Percentiles rank a stretch among this genome's conserved stretches.
Conservation (phyloP, 371 early-diverging fungal genomes). For the Blakeslea trispora region DNA sequence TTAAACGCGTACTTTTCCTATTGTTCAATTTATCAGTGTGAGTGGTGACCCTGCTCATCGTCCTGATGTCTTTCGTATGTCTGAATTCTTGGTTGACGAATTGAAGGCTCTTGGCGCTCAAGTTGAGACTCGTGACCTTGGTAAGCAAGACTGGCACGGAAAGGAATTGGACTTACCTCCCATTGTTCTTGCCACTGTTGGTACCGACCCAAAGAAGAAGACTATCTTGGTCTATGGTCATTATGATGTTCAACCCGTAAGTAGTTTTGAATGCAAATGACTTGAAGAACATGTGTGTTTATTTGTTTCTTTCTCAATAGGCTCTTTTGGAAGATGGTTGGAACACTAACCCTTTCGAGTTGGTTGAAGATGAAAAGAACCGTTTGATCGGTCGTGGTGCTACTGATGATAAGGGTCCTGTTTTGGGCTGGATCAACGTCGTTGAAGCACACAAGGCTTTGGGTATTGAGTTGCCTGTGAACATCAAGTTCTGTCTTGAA, state of each 20-base stretch:
- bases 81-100: constrained; percentile 80
- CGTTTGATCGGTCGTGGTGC: constrained; percentile 91
- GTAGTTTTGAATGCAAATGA: constrained; percentile 1
- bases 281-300: background rate
- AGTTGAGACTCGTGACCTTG: constrained; percentile 72
- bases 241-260: constrained; percentile 93
- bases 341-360: constrained; percentile 89
- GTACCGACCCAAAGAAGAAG: constrained; percentile 89
- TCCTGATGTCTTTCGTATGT: constrained; percentile 89
- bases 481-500: constrained; percentile 95
- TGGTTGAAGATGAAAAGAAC: constrained; percentile 83
- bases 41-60: constrained; percentile 78
- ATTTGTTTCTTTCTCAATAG: constrained; percentile 22
- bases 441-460: constrained; percentile 91
- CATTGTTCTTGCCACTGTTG: constrained; percentile 89
- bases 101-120: constrained; percentile 77
- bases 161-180: constrained; percentile 83
- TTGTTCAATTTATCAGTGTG: constrained; percentile 74
- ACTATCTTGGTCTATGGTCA: constrained; percentile 95
- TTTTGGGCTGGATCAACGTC: constrained; percentile 92
- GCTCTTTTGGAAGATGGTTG: constrained; percentile 96
- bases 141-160: constrained; percentile 86
- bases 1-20: constrained; percentile 2
- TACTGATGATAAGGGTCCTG: constrained; percentile 95
- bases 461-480: constrained; percentile 90